Conservation (phyloP, 2,329 filamentous ascomycete genomes). For the Ophiostoma sp. region DNA sequence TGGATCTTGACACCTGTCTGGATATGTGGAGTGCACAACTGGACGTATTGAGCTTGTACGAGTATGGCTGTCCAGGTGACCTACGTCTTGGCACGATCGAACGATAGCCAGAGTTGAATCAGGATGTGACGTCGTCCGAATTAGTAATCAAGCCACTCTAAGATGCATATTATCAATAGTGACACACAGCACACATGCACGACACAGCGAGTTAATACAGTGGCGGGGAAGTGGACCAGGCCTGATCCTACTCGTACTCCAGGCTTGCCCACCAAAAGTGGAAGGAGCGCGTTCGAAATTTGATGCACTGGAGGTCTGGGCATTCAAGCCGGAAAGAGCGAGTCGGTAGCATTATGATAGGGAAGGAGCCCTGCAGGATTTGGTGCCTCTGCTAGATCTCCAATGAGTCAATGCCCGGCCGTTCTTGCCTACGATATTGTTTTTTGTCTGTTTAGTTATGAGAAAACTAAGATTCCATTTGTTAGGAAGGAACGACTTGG, state of each 20-base stretch:
- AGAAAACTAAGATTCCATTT: conserved; percentile 11
- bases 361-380: neutral
- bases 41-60: neutral
- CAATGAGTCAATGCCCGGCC: neutral
- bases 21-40: neutral
- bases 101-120: neutral
- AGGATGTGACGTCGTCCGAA: neutral
- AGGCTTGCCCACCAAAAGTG: neutral
- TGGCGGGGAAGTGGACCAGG: conserved; percentile 4
- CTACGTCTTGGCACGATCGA: neutral
- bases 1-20: neutral
- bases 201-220: neutral
- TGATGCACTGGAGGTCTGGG: neutral
- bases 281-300: neutral
- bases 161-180: too few relatives aligned
- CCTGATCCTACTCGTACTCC: neutral
- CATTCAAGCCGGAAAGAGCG: neutral
- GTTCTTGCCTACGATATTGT: neutral
- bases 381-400: neutral
- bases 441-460: conserved; percentile 3
- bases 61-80: neutral
- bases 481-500: conserved; percentile 7
- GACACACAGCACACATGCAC: neutral
- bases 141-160: neutral
- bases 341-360: neutral